phyloP scores from a whole-genome alignment of 2,329 filamentous ascomycete species.

The Cordyceps cicadae region DNA sequence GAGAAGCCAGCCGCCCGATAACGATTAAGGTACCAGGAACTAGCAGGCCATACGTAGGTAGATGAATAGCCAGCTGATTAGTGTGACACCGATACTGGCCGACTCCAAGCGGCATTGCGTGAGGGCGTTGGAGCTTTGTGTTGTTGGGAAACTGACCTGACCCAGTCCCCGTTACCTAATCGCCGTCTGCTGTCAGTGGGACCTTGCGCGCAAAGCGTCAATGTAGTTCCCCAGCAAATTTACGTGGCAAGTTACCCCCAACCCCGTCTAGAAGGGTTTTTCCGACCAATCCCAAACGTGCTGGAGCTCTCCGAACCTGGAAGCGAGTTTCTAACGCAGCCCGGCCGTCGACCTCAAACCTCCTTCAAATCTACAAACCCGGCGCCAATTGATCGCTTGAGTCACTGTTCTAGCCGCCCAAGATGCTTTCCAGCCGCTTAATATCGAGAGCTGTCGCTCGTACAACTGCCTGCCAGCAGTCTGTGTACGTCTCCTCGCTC shows the following conservation, averaged over 20 bases:
- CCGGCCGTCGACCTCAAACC: slow-evolving; percentile 1
- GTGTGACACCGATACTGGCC: slow-evolving; percentile 8
- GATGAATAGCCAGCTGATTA: background rate
- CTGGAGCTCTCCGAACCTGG: slow-evolving; percentile 15
- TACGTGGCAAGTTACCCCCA: background rate
- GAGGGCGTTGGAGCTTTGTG: background rate
- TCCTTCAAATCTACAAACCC: slow-evolving; percentile 11
- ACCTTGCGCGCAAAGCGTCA: background rate
- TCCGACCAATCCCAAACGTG: slow-evolving; percentile 9
- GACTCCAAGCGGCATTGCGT: background rate
- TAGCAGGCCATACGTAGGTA: background rate
- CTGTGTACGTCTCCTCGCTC: slow-evolving; percentile 35
- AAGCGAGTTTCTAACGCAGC: slow-evolving; percentile 8
- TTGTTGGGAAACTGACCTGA: slow-evolving; percentile 3
- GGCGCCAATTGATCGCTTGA: slow-evolving; percentile 21
- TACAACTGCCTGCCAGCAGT: slow-evolving; percentile 44
- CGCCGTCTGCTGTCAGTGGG: background rate
- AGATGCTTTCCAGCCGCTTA: slow-evolving; percentile 54
- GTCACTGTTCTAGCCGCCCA: slow-evolving; percentile 23
- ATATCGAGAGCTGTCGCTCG: slow-evolving; percentile 50
- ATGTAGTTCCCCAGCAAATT: slow-evolving; percentile 2
- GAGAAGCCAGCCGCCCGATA: background rate
- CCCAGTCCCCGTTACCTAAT: slow-evolving; percentile 8
- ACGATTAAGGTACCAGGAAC: no score
- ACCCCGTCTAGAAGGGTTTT: background rate